phyloP scores from a whole-genome alignment of 2,329 filamentous ascomycete genomes.

The Talaromyces amestolkiae region DNA sequence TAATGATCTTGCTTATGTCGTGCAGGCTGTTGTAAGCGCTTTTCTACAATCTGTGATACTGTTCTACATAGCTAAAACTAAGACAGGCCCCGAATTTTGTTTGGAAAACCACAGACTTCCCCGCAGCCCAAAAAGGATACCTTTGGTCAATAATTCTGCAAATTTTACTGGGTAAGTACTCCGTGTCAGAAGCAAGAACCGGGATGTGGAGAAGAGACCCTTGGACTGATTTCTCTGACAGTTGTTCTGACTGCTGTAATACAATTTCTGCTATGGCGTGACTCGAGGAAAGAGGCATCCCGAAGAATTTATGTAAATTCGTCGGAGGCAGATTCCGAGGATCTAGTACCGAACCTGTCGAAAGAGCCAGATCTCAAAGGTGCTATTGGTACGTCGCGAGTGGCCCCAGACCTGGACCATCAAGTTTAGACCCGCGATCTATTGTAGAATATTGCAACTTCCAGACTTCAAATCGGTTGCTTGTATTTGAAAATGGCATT shows the following conservation, averaged over 20 bases:
- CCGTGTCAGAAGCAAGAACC: neutral
- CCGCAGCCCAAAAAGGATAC: conserved; percentile 39
- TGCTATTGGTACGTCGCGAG: neutral
- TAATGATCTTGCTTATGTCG: conserved; percentile 36
- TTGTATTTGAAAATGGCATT: neutral
- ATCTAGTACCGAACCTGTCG: neutral
- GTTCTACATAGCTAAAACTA: neutral
- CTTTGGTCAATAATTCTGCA: conserved; percentile 37
- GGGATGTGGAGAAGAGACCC: neutral
- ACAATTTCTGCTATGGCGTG: conserved; percentile 29
- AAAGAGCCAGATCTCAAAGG: neutral
- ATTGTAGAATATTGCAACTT: neutral
- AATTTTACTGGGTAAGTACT: conserved; percentile 33
- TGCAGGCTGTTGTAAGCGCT: conserved; percentile 30
- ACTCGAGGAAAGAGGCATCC: neutral
- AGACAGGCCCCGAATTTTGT: conserved; percentile 39
- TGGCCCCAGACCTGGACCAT: neutral
- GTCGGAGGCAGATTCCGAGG: neutral
- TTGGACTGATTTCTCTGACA: conserved; percentile 8
- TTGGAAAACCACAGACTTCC: conserved; percentile 44
- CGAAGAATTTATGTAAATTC: neutral
- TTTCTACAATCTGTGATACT: no score
- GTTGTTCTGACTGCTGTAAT: conserved; percentile 30
- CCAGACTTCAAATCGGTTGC: neutral
- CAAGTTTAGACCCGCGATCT: neutral